These are phyloP conservation scores for Hypholoma fasciculare DNA, from an alignment of 768 basidiomycete genomes.

Conservation along the genomic window DNA sequence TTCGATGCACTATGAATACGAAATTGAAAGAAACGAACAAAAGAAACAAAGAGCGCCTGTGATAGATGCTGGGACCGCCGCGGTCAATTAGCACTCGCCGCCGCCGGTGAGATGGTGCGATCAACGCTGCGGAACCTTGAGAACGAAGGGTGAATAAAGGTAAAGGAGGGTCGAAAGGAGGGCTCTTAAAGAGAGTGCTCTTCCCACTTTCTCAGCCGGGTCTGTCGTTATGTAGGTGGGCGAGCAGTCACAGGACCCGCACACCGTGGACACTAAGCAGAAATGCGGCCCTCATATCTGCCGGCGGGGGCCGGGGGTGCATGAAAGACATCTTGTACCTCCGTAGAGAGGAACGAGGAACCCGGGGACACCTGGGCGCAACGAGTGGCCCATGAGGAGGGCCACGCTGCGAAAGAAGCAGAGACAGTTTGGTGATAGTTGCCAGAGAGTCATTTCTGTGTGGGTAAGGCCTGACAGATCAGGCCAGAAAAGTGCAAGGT, in stretches of 20 bases:
- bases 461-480: not conserved
- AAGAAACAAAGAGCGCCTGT: not conserved
- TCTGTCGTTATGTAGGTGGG: not conserved
- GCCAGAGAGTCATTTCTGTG: not conserved
- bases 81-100: not conserved
- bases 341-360: not conserved
- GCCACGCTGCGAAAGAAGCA: not conserved
- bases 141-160: not conserved
- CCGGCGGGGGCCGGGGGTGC: not conserved
- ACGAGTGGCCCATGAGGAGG: not conserved
- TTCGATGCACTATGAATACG: too few species aligned
- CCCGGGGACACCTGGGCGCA: not conserved
- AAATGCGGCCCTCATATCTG: not conserved
- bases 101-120: not conserved
- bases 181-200: not conserved
- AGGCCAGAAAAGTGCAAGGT: not conserved
- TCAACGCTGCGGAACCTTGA: not conserved
- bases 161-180: not conserved
- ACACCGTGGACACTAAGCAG: not conserved
- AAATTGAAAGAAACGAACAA: not conserved
- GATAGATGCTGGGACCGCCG: not conserved
- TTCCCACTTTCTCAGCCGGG: not conserved
- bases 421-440: not conserved
- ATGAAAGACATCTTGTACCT: not conserved
- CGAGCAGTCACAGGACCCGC: not conserved